These are phyloP conservation scores for Phialophora tarda DNA, from an alignment of 2,329 filamentous ascomycete species.

Conservation along the genomic window DNA sequence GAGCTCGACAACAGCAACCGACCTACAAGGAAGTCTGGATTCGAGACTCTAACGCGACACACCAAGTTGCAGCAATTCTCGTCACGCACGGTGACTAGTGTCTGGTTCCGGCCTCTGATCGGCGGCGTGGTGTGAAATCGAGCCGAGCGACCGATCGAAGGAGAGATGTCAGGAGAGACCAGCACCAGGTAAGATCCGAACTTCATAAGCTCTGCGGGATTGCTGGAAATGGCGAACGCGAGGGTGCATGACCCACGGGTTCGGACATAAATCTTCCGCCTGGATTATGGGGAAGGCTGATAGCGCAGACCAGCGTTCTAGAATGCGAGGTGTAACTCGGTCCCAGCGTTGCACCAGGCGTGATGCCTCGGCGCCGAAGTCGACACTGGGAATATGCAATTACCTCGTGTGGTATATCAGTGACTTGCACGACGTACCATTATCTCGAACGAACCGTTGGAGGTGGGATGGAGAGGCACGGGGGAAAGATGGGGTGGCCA, in stretches of 20 bases:
- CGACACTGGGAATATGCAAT: slow-evolving; percentile 6
- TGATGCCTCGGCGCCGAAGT: not conserved
- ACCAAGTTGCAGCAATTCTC: not conserved
- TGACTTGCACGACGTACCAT: not conserved
- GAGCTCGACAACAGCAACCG: not conserved
- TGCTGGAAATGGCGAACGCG: not conserved
- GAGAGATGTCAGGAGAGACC: not conserved
- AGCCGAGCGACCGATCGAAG: not conserved
- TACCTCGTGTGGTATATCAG: slow-evolving; percentile 14
- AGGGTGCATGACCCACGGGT: not conserved
- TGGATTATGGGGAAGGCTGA: slow-evolving; percentile 5
- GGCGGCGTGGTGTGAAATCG: not conserved
- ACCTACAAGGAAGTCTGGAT: not conserved
- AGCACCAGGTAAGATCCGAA: not conserved
- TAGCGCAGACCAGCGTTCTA: not conserved
- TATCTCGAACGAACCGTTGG: slow-evolving; percentile 3
- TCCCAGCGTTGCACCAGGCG: not conserved
- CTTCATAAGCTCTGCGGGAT: not conserved
- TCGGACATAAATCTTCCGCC: slow-evolving; percentile 19
- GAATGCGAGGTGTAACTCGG: not conserved
- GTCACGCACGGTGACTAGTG: not conserved
- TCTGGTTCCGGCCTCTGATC: not conserved
- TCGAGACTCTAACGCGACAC: not conserved
- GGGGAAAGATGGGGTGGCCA: slow-evolving; percentile 15
- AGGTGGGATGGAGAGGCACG: not conserved